A percentile compares a stretch with the other conserved stretches of the same genome.
Evolutionary conservation across 441 rosid genomes (phyloP).

Genomic region (Pelargonium myrrhifolium): DNA sequence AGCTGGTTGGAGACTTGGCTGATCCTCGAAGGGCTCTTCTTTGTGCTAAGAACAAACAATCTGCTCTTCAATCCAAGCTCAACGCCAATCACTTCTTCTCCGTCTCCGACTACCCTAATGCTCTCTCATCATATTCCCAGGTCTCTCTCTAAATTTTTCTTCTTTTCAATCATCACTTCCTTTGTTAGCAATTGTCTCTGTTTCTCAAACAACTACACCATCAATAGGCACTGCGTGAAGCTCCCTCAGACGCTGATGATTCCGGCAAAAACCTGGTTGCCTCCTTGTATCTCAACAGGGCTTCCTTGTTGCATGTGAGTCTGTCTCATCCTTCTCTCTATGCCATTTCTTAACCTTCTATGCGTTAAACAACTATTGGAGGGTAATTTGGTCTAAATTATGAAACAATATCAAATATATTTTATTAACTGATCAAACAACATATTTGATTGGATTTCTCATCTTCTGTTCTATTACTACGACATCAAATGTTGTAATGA

Average conservation of each 20-base stretch:
- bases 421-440: too few species aligned
- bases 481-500: too few species aligned
- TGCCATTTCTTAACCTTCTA: neutral
- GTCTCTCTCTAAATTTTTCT: conserved; percentile 14
- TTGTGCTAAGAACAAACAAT: conserved; percentile 47
- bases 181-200: neutral
- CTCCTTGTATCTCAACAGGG: conserved; percentile 60
- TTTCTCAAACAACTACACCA: neutral
- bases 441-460: too few species aligned
- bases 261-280: conserved; percentile 62
- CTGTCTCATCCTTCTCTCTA: neutral
- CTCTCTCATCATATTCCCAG: conserved; percentile 55
- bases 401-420: too few species aligned
- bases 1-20: conserved; percentile 41
- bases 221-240: conserved; percentile 56
- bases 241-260: conserved; percentile 50
- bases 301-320: conserved; percentile 57
- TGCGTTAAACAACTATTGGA: too few species aligned
- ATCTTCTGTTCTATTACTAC: too few species aligned
- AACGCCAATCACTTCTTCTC: conserved; percentile 50
- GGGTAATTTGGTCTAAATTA: too few species aligned
- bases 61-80: conserved; percentile 54
- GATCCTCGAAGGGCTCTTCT: conserved; percentile 31
- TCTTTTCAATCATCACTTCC: neutral
- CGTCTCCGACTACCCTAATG: conserved; percentile 32